Base-by-base conservation (phyloP, 78 protist genomes). In the Dictyostelium intermedium region DNA sequence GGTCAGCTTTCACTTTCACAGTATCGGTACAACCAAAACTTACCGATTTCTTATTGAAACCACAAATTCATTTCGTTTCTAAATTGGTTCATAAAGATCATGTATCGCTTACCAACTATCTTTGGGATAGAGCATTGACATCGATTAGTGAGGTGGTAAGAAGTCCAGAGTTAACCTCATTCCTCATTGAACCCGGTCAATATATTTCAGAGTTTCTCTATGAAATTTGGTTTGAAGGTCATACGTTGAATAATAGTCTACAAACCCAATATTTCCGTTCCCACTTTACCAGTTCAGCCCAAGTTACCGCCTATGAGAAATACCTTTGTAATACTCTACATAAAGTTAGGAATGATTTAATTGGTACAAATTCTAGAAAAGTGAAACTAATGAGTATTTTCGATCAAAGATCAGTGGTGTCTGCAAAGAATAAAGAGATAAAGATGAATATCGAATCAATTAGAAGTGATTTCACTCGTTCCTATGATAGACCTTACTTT, bases 1-100 rank as follows among this genome's bases (percentile, higher is more conserved):
- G 94, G 94, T 72, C 77, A n/a, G 60, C 45, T 14, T 89, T 89
- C 18, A 25, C 87, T 10, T 89, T 61, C 50, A 69, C 87, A 1
- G 87, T 70, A 10, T 37, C 72, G 0, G 39, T 89, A 3, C 11
- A 4, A 14, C 76, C 84, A 23, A 35, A 43, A 56, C 34, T 27
- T 25, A n/a, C 34, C 41, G 56, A 41, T 2, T 50, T 16, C 4
- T 20, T 89, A 2, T 66, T 81, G 18, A 41, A 63, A 20, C 45
- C 69, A 3, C 32, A 39, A 23, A 30, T 80, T 35, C 94, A 89
- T 66, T 89, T 89, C 39, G 81, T 50, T 60, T 43, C 77, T 14
- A 43, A 66, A 66, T 35, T 83, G 32, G 39, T 30, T 25, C 20
- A 13, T 13, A n/a, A 20, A n/a, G 5, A 43, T 18, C 83, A 47